phyloP scores from a whole-genome alignment of 345 rosid genomes.

The Clarkia xantiana region DNA sequence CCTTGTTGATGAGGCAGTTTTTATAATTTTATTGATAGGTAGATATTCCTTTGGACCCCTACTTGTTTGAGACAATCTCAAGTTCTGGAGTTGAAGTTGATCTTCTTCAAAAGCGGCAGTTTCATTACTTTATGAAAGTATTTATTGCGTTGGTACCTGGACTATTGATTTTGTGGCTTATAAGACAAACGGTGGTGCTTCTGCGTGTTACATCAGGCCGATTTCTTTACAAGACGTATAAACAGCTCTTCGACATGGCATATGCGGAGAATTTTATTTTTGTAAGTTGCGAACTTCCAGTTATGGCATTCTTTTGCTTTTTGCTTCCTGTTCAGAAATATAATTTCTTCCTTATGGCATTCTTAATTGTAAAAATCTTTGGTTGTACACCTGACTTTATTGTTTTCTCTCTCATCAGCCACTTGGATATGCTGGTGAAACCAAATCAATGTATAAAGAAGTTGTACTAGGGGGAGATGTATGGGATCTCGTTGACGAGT shows the following conservation, averaged over 20 bases:
- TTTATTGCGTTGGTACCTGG: constrained; percentile 72
- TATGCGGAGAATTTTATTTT: constrained; percentile 82
- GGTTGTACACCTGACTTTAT: constrained; percentile 5
- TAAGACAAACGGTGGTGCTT: constrained; percentile 73
- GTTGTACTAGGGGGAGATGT: constrained; percentile 97
- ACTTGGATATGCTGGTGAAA: constrained; percentile 77
- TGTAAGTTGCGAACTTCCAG: constrained; percentile 30
- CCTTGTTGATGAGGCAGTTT: not conserved
- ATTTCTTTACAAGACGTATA: constrained; percentile 73
- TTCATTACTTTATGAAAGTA: constrained; percentile 84
- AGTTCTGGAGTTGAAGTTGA: constrained; percentile 89
- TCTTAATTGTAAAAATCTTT: not conserved
- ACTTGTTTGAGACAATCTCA: constrained; percentile 70
- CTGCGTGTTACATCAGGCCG: constrained; percentile 66
- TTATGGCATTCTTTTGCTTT: not conserved
- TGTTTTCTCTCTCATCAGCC: constrained; percentile 40
- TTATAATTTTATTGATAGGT: constrained; percentile 30
- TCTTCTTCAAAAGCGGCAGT: constrained; percentile 83
- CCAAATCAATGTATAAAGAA: constrained; percentile 82
- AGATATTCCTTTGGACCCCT: constrained; percentile 86
- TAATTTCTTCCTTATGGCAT: too few species aligned
- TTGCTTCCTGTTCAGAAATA: not conserved
- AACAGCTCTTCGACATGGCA: constrained; percentile 83
- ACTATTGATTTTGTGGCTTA: constrained; percentile 59
- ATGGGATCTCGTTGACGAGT: constrained; percentile 96